phyloP scores from a whole-genome alignment of 352 stramenopile species.

The Ophiocytium majus region DNA sequence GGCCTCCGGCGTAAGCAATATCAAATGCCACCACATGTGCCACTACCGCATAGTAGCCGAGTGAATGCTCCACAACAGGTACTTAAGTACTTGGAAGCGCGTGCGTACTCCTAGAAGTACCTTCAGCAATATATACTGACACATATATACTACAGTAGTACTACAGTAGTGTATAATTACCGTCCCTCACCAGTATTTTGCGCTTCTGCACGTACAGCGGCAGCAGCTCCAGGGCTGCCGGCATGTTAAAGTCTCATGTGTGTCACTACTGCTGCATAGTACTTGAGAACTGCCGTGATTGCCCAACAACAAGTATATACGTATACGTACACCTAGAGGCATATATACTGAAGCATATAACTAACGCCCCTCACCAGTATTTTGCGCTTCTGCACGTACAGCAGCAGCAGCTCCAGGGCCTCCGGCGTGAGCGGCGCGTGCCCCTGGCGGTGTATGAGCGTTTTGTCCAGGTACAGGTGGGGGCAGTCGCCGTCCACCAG shows the following conservation, averaged over 20 bases:
- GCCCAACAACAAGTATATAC: no score
- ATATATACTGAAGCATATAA: neutral
- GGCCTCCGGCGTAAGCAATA: neutral
- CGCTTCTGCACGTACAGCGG: neutral
- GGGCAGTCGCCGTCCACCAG: conserved; percentile 32
- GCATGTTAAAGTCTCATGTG: no score
- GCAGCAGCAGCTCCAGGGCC: neutral
- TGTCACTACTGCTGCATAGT: neutral
- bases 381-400: neutral
- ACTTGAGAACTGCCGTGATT: neutral
- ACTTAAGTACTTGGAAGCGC: no score
- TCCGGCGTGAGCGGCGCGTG: neutral
- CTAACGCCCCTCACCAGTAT: neutral
- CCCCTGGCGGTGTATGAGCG: conserved; percentile 27
- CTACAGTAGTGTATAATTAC: no score
- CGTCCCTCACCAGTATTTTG: neutral
- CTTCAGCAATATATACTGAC: no score
- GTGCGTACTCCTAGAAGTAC: no score
- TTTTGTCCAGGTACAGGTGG: conserved; percentile 40
- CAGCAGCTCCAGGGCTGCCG: neutral
- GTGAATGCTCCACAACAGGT: no score
- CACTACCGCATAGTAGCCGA: no score
- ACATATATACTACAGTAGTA: no score
- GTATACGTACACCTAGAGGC: neutral
- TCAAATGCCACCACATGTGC: no score